These are phyloP conservation scores for Vaccinium darrowii DNA, from an alignment of 148 eudicot genomes.

Conservation along the genomic window DNA sequence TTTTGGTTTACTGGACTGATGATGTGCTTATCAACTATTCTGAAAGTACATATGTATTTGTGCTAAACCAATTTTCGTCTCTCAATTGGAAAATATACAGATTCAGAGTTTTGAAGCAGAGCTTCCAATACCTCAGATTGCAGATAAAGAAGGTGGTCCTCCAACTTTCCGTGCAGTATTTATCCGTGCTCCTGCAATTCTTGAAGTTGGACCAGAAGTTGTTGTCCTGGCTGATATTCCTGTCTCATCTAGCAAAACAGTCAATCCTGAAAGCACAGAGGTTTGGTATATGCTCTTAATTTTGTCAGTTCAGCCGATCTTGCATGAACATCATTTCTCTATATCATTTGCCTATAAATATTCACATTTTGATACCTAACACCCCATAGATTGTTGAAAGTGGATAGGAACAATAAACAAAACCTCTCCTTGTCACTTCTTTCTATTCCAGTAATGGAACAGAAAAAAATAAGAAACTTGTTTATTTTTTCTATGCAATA, in stretches of 20 bases:
- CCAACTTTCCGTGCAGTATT: slow-evolving; percentile 78
- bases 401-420: not conserved
- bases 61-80: not conserved
- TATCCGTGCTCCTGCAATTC: slow-evolving; percentile 93
- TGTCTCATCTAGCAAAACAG: slow-evolving; percentile 37
- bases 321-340: not conserved
- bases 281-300: slow-evolving; percentile 34
- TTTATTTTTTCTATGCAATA: not conserved
- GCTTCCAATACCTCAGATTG: slow-evolving; percentile 62
- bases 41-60: not conserved
- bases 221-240: slow-evolving; percentile 78
- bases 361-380: not conserved
- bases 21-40: not conserved
- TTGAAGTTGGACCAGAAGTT: slow-evolving; percentile 88
- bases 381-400: not conserved
- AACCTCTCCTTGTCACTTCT: not conserved
- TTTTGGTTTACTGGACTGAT: not conserved
- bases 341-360: not conserved
- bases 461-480: not conserved
- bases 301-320: not conserved
- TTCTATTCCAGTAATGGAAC: not conserved
- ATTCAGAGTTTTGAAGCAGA: slow-evolving; percentile 96
- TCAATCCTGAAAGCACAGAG: slow-evolving; percentile 49
- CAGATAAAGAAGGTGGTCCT: slow-evolving; percentile 83
- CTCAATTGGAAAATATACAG: slow-evolving; percentile 27